Base-by-base conservation (phyloP, 2,329 filamentous ascomycete species). In the Curvularia eragrostidis region DNA sequence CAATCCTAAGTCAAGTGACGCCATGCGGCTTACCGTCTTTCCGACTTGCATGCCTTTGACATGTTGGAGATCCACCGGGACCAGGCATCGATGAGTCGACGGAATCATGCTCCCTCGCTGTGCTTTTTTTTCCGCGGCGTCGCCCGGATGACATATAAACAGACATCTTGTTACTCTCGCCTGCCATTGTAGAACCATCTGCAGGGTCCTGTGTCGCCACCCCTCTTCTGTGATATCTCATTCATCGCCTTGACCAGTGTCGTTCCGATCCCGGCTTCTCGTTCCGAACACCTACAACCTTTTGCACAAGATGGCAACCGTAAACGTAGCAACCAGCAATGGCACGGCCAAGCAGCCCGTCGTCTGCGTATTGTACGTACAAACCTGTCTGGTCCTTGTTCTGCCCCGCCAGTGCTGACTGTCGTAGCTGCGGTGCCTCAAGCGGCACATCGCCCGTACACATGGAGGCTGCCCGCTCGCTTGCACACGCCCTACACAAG, bases 321-420 rank as follows among this genome's bases (percentile, higher is more conserved):
- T 59, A 54, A 44, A 59, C 28, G 36, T 59, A n/a, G 39, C 60
- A 30, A 9, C 55, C 41, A 54, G 38, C 53, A 64, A 59, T 49
- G 60, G 52, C 50, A 58, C 52, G 5, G 19, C 52, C 48, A 72
- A 67, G 70, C 56, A 82, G 81, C 81, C 89, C 58, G 91, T 91
- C 64, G 89, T 97, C 75, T 96, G 92, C 77, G 94, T 98, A 66
- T 98, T 97, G 85, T 88, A 81, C 74, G 82, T 73, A 18, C 3
- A 19, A 3, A 26, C 12, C n/a, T 34, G 15, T 6, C 21, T 8
- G 5, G 39, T 13, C 42, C 19, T 26, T 43, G 48, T 36, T 34
- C 50, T n/a, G 5, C 21, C 19, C 23, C 19, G 19, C 21, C 42
- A 7, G 42, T 26, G 47, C 65, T 64, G 59, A 69, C 64, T 38